phyloP scores from a whole-genome alignment of 2,329 filamentous ascomycete genomes.

The Thelonectria blattea region DNA sequence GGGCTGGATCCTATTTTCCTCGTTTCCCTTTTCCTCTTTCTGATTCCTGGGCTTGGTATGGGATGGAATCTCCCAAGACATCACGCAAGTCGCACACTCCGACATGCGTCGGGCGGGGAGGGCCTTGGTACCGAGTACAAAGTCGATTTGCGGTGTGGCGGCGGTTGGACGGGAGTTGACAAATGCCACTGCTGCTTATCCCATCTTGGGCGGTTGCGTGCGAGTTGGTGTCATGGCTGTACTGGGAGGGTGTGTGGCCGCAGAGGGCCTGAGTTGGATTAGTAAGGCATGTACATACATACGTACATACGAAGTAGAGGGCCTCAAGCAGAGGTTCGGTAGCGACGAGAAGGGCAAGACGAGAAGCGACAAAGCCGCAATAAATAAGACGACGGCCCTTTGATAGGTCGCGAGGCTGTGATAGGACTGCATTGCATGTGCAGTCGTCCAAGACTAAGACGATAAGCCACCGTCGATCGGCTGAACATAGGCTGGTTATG shows the following conservation, averaged over 20 bases:
- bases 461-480: neutral
- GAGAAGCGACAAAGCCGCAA: neutral
- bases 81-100: neutral
- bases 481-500: neutral
- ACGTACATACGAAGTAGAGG: too few species aligned
- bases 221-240: conserved; percentile 13
- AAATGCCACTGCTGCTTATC: conserved; percentile 22
- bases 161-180: conserved; percentile 15
- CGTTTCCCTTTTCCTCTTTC: too few species aligned
- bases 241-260: conserved; percentile 12
- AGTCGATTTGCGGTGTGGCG: neutral
- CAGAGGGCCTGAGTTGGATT: conserved; percentile 2
- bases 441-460: neutral
- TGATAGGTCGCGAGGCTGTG: conserved; percentile 3
- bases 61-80: neutral
- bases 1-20: neutral
- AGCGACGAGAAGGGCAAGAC: conserved; percentile 9
- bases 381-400: neutral
- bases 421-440: neutral
- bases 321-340: neutral
- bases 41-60: neutral
- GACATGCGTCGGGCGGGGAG: neutral
- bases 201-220: conserved; percentile 14
- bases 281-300: neutral
- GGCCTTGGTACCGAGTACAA: neutral